Evolutionary conservation across 2,329 filamentous ascomycete species (phyloP), one percentile per base, ranked within the genome.

Genomic region (Ophidiomyces ophidiicola): DNA sequence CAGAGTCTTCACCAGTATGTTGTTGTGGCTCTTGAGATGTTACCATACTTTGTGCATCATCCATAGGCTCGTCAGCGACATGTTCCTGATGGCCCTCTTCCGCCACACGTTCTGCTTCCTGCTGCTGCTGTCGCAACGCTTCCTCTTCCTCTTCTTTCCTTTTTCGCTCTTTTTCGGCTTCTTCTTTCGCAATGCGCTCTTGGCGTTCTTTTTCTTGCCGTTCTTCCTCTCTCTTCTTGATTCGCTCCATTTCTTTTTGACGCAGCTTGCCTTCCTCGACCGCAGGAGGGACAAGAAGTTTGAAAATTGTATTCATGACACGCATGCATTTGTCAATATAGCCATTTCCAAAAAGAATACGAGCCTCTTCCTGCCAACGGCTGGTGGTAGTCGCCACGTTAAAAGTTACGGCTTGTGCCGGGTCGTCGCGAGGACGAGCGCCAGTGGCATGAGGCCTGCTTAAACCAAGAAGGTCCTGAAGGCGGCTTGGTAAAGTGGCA

Each of bases 321-420:
- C 74, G 74, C 44, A 73, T 68, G 2, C 78, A 72, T 54, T 82
- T 82, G 34, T 94, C 86, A 3, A 73, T 56, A 37, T 79, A 72
- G 34, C 64, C 69, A 15, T 68, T 62, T 18, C 82, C 82, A 58
- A 90, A 96, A 0, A 96, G 70, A 58, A 98, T 78, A 46, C 80
- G 78, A 6, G 86, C 80, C 58, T 96, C 92, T 54, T 94, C 85
- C 54, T 82, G 76, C 80, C 92, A 98, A 45, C 90, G 79, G 38
- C 72, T 70, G 40, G 72, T 67, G 1, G 90, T 96, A 6, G 74
- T 69, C 25, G 76, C 74, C 6, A 84, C 70, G 14, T 70, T 65
- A 57, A 96, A 96, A 2, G 76, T 67, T 18, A 87, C 78, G 8
- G 84, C 80, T 49, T 82, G 79, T n/a, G 74, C 68, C 23, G 65